Evolutionary conservation across 805 yeast genomes (phyloP), one percentile per base, ranked within the genome.

Genomic region (Starmerella tilneyi): DNA sequence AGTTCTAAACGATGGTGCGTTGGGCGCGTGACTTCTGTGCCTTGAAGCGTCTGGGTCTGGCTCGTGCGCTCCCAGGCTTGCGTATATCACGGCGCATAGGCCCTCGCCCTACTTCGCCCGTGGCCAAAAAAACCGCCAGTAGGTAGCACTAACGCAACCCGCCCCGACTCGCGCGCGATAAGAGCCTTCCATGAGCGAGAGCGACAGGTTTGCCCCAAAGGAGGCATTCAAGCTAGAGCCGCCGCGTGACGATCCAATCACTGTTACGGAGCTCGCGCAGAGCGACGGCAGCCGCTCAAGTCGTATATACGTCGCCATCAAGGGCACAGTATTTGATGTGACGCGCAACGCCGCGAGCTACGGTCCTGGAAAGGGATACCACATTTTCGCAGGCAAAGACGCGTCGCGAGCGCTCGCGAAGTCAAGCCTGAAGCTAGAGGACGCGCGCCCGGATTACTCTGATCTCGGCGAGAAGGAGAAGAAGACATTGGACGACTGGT

Each of bases 251-350:
- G 68, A 63, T 20, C 61, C 62, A 1, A 68, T 73, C 52, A 62
- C 77, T 0, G 56, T 59, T 35, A 63, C 57, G 20, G 69, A 74
- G 54, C 63, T 76, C 15, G 55, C 68, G 0, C 47, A 63, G 44
- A 74, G 64, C 49, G 74, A 74, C 51, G 78, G 78, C 63, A 54
- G 29, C 67, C 55, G 12, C 26, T 43, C 47, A 40, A 64, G 69
- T 7, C 63, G 71, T 47, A 71, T 82, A 52, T 84, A 78, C 61
- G 81, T 84, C 16, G 92, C 78, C 7, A 78, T 84, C 55, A 77
- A 78, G 49, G 92, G 94, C 17, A 70, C 69, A 2, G 75, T 85
- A 9, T 85, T 83, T 60, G 95, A 84, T 56, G 95, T 85, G 9
- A 72, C 83, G 0, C 59, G 66, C 37, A 84, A 84, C 57, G 54